Conservation (phyloP, 1,284 basidiomycete genomes). For the Ustilago shanxiensis region DNA sequence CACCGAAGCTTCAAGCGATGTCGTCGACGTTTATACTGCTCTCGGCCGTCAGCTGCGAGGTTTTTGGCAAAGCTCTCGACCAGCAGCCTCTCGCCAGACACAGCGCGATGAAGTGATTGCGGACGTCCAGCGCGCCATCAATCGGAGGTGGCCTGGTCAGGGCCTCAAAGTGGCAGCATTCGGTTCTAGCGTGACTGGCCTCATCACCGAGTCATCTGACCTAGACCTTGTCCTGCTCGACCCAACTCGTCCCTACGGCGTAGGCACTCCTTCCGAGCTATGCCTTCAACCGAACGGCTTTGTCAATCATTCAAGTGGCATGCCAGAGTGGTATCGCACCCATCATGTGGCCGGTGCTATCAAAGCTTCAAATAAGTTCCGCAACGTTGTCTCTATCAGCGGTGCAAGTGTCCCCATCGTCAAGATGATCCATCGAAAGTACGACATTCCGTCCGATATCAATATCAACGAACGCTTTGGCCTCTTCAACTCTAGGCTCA, state of each 20-base stretch:
- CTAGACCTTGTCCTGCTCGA: constrained; percentile 62
- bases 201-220: constrained; percentile 52
- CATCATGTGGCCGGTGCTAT: constrained; percentile 35
- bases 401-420: constrained; percentile 60
- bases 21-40: constrained; percentile 21
- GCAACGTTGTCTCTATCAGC: constrained; percentile 38
- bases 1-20: neutral
- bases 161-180: constrained; percentile 54
- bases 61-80: constrained; percentile 46
- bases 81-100: constrained; percentile 8
- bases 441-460: constrained; percentile 53
- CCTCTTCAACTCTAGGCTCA: constrained; percentile 55
- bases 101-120: constrained; percentile 35
- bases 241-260: constrained; percentile 49
- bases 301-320: constrained; percentile 21
- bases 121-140: constrained; percentile 51
- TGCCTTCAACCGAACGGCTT: neutral
- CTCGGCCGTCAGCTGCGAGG: constrained; percentile 45
- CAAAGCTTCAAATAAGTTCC: constrained; percentile 24
- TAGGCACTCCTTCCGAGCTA: constrained; percentile 43
- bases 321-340: constrained; percentile 54
- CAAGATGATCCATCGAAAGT: constrained; percentile 50
- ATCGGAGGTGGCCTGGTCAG: constrained; percentile 40
- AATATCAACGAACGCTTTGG: constrained; percentile 66
- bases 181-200: constrained; percentile 61